Conservation (phyloP, 2,329 filamentous ascomycete species). For the Sporothrix schenckii region DNA sequence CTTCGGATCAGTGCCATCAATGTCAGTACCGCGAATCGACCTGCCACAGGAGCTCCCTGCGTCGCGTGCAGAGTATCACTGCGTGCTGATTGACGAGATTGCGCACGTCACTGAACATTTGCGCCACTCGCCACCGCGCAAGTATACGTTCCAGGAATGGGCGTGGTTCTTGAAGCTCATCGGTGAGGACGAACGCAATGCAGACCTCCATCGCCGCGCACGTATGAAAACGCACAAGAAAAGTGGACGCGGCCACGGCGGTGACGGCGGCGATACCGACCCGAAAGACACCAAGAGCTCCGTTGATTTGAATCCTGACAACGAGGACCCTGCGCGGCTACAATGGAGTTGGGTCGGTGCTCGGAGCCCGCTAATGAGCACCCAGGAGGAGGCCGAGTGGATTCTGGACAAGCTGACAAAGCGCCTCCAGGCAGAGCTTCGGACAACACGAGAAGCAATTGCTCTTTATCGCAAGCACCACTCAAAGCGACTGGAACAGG, state of each 20-base stretch:
- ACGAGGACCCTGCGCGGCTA: neutral
- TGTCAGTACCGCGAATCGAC: conserved; percentile 44
- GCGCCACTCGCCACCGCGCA: conserved; percentile 58
- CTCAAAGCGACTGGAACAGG: neutral
- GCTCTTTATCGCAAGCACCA: neutral
- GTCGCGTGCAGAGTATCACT: conserved; percentile 56
- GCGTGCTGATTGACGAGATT: conserved; percentile 74
- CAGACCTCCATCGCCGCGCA: conserved; percentile 54
- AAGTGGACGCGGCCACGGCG: neutral
- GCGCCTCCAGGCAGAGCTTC: conserved; percentile 57
- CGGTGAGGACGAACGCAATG: conserved; percentile 62
- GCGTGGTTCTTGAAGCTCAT: conserved; percentile 80
- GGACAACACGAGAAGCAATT: conserved; percentile 32
- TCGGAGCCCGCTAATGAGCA: conserved; percentile 69
- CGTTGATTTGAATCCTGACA: conserved; percentile 5
- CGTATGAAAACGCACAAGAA: conserved; percentile 17
- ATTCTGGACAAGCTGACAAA: conserved; percentile 66
- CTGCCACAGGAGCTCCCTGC: conserved; percentile 46
- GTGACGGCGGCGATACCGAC: neutral
- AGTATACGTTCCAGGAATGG: conserved; percentile 84
- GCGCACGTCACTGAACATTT: conserved; percentile 66
- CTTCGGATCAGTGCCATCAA: conserved; percentile 15
- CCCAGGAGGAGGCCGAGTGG: conserved; percentile 71
- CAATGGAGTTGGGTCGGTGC: conserved; percentile 75
- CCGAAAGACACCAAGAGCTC: neutral